Evolutionary conservation across 2,329 filamentous ascomycete species (phyloP), one percentile per base, ranked within the genome.

Genomic region (Microdochium nivale): DNA sequence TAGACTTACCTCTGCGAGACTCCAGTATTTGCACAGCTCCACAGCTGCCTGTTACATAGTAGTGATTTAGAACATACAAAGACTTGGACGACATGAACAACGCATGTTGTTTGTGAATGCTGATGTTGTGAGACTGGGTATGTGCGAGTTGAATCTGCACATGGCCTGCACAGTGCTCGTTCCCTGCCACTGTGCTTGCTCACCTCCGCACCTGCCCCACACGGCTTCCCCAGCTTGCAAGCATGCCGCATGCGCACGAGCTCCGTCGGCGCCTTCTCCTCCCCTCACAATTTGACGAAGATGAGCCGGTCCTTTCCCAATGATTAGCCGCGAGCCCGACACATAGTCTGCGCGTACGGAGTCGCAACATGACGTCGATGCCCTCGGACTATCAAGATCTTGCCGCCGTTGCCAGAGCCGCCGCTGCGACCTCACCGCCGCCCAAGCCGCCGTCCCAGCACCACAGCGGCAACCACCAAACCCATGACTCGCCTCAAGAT

Each of bases 281-380:
- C n/a, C 3, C 35, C 19, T 19, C 16, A 13, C 3, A 23, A 23
- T 44, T 44, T 24, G 40, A 44, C 40, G 40, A 44, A 44, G 40
- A 44, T 44, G 40, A 44, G 40, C 40, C 40, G 40, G 40, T 44
- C 40, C 40, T 44, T 44, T 44, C 40, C 40, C 40, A 44, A 21
- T 44, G 40, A 44, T 44, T 44, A 44, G 40, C 40, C 40, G 40
- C 40, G 40, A 44, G 40, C 19, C 19, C 40, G 19, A 19, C 40
- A 13, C 40, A 7, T 19, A 16, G 19, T 23, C n/a, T 16, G 5
- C 4, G 35, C 14, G 7, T 4, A 16, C 14, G 14, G 35, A 21
- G 40, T 5, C 16, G 7, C 40, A 44, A 23, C 40, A 44, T 44
- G 40, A 8, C 40, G 19, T 21, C 40, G 40, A 16, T 44, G 40